Conservation (phyloP, 148 eudicot species). For the Nepenthes mirabilis region DNA sequence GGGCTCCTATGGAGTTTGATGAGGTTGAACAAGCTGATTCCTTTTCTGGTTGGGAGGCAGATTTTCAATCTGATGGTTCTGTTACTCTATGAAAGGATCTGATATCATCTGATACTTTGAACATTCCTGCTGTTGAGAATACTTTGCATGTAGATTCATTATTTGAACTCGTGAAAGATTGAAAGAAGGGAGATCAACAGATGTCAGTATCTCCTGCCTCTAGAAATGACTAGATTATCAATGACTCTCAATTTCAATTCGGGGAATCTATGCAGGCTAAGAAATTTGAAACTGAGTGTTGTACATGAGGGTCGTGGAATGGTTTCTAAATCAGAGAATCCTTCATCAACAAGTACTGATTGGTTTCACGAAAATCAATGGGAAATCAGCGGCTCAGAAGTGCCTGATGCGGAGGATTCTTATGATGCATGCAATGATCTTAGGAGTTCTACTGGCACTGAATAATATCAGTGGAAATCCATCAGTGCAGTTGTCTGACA, state of each 20-base stretch:
- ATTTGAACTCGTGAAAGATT: slow-evolving; percentile 18
- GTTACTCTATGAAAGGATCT: slow-evolving; percentile 10
- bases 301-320: slow-evolving; percentile 11
- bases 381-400: slow-evolving; percentile 9
- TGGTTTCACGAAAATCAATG: slow-evolving; percentile 29
- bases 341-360: slow-evolving; percentile 18
- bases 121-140: slow-evolving; percentile 20
- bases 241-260: slow-evolving; percentile 13
- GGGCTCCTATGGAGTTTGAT: slow-evolving; percentile 14
- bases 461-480: slow-evolving; percentile 11
- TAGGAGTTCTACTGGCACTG: slow-evolving; percentile 5
- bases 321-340: slow-evolving; percentile 10
- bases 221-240: slow-evolving; percentile 13
- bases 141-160: slow-evolving; percentile 31
- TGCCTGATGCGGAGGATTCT: slow-evolving; percentile 1
- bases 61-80: slow-evolving; percentile 52
- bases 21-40: slow-evolving; percentile 17
- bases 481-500: slow-evolving; percentile 6
- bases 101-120: slow-evolving; percentile 12
- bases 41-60: slow-evolving; percentile 74
- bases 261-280: slow-evolving; percentile 14
- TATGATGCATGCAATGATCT: slow-evolving; percentile 14
- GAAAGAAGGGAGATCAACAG: slow-evolving; percentile 14
- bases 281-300: slow-evolving; percentile 14
- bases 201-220: slow-evolving; percentile 12